phyloP scores from a whole-genome alignment of 2,329 filamentous ascomycete genomes.

The Camillea tinctor region DNA sequence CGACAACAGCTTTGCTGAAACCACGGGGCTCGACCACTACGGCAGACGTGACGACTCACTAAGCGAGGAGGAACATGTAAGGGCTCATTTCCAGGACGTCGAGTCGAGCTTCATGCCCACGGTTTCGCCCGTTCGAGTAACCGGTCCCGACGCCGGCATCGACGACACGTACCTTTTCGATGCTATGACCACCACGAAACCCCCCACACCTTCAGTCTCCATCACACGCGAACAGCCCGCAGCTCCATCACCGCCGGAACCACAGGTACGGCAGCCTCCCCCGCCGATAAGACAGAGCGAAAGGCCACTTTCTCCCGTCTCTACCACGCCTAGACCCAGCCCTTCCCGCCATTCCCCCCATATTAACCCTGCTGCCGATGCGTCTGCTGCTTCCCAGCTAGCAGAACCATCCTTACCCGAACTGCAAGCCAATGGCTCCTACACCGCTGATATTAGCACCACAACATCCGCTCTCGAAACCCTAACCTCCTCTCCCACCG shows the following conservation, averaged over 20 bases:
- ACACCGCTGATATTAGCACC: constrained; percentile 29
- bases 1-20: constrained; percentile 31
- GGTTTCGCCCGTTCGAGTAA: constrained; percentile 52
- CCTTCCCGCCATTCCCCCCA: constrained; percentile 8
- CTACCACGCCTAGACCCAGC: constrained; percentile 7
- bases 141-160: constrained; percentile 44
- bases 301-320: constrained; percentile 1
- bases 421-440: constrained; percentile 5
- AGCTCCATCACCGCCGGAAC: constrained; percentile 2
- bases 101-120: constrained; percentile 65
- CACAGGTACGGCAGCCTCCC: not conserved
- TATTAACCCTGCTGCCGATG: not conserved
- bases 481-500: constrained; percentile 56
- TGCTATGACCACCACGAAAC: constrained; percentile 35
- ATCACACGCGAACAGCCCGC: constrained; percentile 5
- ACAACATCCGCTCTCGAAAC: constrained; percentile 52
- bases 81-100: constrained; percentile 59
- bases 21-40: constrained; percentile 29
- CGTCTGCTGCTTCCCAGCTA: constrained; percentile 4
- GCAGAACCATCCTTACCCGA: constrained; percentile 4
- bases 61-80: constrained; percentile 50
- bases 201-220: constrained; percentile 9
- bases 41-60: constrained; percentile 47
- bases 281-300: not conserved
- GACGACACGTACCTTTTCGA: constrained; percentile 64